Evolutionary conservation across 1,284 basidiomycete genomes (phyloP), one percentile per base, ranked within the genome.

Genomic region (Ustilago sp.): DNA sequence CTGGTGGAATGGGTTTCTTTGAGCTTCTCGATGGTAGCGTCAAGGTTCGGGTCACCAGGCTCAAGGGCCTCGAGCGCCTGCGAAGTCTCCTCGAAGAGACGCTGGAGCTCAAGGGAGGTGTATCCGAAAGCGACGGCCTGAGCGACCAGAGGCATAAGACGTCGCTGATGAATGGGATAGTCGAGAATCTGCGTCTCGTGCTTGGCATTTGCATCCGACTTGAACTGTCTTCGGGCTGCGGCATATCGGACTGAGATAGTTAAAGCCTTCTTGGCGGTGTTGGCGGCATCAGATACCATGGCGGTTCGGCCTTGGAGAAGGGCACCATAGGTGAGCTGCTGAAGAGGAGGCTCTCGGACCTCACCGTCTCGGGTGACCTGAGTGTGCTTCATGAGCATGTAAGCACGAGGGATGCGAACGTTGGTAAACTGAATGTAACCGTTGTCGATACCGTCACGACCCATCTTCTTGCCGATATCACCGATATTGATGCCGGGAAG

Each of bases 341-440:
- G 88, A 13, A 90, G 87, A 48, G 89, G 88, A 60, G 89, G 88
- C 77, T 88, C 86, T 36, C 79, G 81, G 36, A 88, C 87, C 66
- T 86, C 80, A 34, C 87, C 87, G 32, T 89, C 87, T 23, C 89
- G 87, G 3, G 88, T 87, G 58, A 88, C 87, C 74, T 90, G 89
- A 39, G 89, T 89, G 84, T 90, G 88, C 86, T 90, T 90, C 89
- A 90, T 90, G 77, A 90, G 87, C 88, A 90, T 89, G 82, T 87
- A 87, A 19, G 89, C 88, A 60, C 89, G 87, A 8, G 89, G 89
- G 19, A 90, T 88, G 63, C 89, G 87, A 60, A 89, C 89, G 68
- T 89, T 87, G 68, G 89, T 89, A 85, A 90, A 90, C 39, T 90
- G 79, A 87, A 90, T 51, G 88, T 88, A 2, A 89, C 89, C 73